Evolutionary conservation across 371 early-diverging fungal genomes (phyloP), one percentile per base, ranked within the genome.

Genomic region (Rhizomucor pusillus): DNA sequence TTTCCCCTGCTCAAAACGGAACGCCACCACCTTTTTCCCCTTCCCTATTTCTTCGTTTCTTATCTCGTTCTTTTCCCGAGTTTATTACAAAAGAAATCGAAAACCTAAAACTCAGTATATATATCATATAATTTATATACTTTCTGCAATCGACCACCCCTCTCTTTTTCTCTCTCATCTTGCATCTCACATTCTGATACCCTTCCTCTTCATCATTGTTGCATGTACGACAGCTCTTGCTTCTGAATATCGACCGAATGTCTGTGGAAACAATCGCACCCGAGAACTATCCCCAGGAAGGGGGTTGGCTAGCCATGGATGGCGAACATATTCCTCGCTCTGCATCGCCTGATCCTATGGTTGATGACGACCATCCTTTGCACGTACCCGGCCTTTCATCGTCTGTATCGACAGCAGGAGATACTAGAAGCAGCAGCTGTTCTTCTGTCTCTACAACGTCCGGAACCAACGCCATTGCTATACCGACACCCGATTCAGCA

Each of bases 381-480:
- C 49, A 41, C n/a, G 34, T 50, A 37, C 61, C 54, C 54, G 62
- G 40, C 14, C 53, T 54, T n/a, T 62, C 50, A 43, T 58, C 50
- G 13, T 63, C 64, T 14, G 51, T 53, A 24, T 52, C 52, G 6
- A 56, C 49, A 18, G 43, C 50, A 25, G 66, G 62, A 50, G 65
- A 53, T 41, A 67, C 44, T 59, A 62, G 43, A 50, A 65, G 53
- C 55, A 72, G 52, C 65, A 76, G 57, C 49, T 41, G 64, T 59
- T 55, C 55, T 43, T 44, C 66, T 50, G 50, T 71, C 47, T 59
- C 71, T 55, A 43, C 67, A 45, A 58, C 56, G 24, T 24, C 41
- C 40, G 24, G 41, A n/a, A 25, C 22, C n/a, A n/a, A n/a, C n/a
- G n/a, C n/a, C n/a, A n/a, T n/a, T n/a, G n/a, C n/a, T n/a, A n/a